Percentiles rank a stretch among this genome's conserved stretches.
phyloP scores from a whole-genome alignment of 495 filamentous ascomycete species.

The Aspergillus ostianus region DNA sequence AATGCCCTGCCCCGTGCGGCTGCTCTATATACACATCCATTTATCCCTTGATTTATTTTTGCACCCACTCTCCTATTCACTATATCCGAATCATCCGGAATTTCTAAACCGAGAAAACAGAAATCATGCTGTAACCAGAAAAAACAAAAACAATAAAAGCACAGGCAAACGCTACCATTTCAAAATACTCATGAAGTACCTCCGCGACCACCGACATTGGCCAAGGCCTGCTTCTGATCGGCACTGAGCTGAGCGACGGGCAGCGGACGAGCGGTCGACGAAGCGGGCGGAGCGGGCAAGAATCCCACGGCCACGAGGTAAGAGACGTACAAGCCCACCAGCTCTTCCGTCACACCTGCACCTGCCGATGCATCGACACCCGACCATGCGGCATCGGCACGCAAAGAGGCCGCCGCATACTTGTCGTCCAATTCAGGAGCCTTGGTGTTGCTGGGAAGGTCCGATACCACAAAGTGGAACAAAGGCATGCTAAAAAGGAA shows the following conservation, averaged over 20 bases:
- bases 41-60: background rate
- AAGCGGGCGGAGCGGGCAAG: conserved; percentile 53
- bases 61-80: background rate
- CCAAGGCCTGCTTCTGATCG: conserved; percentile 49
- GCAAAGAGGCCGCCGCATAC: conserved; percentile 65
- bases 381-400: conserved; percentile 60
- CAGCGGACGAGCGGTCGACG: conserved; percentile 42
- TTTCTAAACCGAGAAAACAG: conserved; percentile 6
- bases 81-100: background rate
- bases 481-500: conserved; percentile 61
- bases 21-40: conserved; percentile 5
- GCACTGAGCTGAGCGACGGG: conserved; percentile 47
- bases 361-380: conserved; percentile 62
- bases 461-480: conserved; percentile 77
- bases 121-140: conserved; percentile 1
- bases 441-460: conserved; percentile 74
- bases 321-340: conserved; percentile 69
- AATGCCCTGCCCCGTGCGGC: background rate
- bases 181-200: conserved; percentile 25
- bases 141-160: conserved; percentile 10
- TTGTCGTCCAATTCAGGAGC: conserved; percentile 78
- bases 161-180: background rate
- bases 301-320: conserved; percentile 74
- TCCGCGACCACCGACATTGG: conserved; percentile 51
- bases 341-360: conserved; percentile 61